These are phyloP conservation scores for Macrophomina pseudophaseolina DNA, from an alignment of 2,329 filamentous ascomycete species.

Conservation along the genomic window DNA sequence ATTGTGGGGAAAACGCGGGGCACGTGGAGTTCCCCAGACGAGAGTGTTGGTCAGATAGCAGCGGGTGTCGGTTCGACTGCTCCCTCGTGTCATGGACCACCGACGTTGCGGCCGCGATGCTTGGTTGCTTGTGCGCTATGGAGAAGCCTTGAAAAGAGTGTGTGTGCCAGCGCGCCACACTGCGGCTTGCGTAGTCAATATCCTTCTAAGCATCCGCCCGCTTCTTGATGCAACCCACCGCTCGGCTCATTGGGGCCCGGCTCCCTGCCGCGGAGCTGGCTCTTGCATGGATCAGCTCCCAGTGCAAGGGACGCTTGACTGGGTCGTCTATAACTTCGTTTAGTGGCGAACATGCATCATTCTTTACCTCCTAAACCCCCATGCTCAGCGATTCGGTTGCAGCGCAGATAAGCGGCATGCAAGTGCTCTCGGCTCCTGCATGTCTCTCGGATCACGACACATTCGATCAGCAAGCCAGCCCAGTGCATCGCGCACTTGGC, in stretches of 20 bases:
- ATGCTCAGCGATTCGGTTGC: neutral
- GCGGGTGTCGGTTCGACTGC: neutral
- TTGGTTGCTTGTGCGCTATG: neutral
- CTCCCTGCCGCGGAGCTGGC: neutral
- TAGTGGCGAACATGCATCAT: neutral
- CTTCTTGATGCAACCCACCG: neutral
- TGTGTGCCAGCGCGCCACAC: neutral
- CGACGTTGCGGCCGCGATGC: no score
- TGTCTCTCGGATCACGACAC: neutral
- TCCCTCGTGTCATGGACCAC: neutral
- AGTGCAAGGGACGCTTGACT: neutral
- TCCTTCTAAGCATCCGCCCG: neutral
- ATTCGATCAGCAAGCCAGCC: neutral
- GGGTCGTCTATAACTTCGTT: neutral
- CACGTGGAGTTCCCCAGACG: constrained; percentile 3
- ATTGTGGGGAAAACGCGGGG: constrained; percentile 17
- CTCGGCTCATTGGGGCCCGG: neutral
- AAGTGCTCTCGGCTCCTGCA: neutral
- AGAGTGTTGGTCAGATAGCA: neutral
- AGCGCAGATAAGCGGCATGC: neutral
- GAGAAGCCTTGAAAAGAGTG: neutral
- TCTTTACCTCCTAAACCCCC: no score
- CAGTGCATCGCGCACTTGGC: neutral
- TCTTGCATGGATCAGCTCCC: neutral
- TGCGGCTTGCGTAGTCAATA: neutral